Evolutionary conservation across 2,329 filamentous ascomycete genomes (phyloP).

Genomic region (Raffaelea albimanens): DNA sequence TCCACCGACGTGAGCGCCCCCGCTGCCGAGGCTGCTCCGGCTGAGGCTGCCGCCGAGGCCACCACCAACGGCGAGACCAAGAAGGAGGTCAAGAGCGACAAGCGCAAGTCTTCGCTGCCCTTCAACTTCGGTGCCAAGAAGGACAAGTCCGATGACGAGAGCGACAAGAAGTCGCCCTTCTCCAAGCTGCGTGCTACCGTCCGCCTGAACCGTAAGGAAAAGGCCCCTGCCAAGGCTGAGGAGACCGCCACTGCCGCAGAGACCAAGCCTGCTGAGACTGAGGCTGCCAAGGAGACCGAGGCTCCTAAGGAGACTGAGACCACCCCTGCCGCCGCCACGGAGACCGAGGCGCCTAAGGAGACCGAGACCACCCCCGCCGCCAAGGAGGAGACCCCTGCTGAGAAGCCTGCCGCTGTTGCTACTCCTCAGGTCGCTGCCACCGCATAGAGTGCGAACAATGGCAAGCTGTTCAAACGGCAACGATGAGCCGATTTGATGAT

Average conservation of each 20-base stretch:
- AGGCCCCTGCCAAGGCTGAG: constrained; percentile 30
- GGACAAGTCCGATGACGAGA: constrained; percentile 59
- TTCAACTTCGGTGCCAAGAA: constrained; percentile 71
- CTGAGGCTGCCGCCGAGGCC: constrained; percentile 25
- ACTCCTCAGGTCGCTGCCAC: constrained; percentile 41
- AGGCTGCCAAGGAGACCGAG: constrained; percentile 22
- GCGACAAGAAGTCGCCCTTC: constrained; percentile 51
- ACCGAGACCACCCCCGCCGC: constrained; percentile 26
- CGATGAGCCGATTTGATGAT: constrained; percentile 14
- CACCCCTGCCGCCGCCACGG: constrained; percentile 15
- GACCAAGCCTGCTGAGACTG: constrained; percentile 18
- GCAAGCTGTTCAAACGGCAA: constrained; percentile 7
- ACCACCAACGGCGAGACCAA: constrained; percentile 44
- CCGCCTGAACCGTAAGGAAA: constrained; percentile 35
- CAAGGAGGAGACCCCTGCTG: constrained; percentile 20
- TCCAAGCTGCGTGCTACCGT: constrained; percentile 52
- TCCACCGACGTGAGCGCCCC: constrained; percentile 42
- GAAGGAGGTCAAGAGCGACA: constrained; percentile 59
- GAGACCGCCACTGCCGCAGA: constrained; percentile 25
- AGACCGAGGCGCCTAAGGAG: constrained; percentile 18
- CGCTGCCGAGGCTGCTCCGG: constrained; percentile 26
- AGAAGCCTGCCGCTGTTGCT: constrained; percentile 27
- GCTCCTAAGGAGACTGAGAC: constrained; percentile 20
- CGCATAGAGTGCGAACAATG: constrained; percentile 29
- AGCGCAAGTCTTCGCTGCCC: constrained; percentile 69